phyloP scores from a whole-genome alignment of 805 yeast genomes.

The Cyberlindnera bimundalis region DNA sequence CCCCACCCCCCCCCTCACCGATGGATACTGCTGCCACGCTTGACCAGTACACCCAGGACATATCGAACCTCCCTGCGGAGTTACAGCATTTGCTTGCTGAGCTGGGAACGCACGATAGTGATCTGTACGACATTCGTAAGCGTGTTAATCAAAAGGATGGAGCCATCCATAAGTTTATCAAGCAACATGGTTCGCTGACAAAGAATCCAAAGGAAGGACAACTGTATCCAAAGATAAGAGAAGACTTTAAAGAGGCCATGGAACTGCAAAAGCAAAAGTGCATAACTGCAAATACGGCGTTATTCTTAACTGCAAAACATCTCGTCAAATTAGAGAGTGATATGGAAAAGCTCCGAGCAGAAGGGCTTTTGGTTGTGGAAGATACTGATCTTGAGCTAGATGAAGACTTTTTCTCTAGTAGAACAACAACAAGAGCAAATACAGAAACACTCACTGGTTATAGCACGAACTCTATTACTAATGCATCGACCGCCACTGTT shows the following conservation, averaged over 20 bases:
- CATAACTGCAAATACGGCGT: slow-evolving; percentile 75
- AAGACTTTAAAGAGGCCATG: slow-evolving; percentile 58
- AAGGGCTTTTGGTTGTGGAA: slow-evolving; percentile 65
- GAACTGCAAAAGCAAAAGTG: slow-evolving; percentile 75
- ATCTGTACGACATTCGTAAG: slow-evolving; percentile 61
- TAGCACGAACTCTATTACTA: not conserved
- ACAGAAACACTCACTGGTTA: slow-evolving; percentile 15
- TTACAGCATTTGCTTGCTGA: slow-evolving; percentile 78
- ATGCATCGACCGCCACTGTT: slow-evolving; percentile 13
- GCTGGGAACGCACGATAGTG: slow-evolving; percentile 63
- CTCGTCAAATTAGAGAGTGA: slow-evolving; percentile 69
- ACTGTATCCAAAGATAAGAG: slow-evolving; percentile 60
- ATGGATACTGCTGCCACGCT: slow-evolving; percentile 91
- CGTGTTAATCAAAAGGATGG: slow-evolving; percentile 68
- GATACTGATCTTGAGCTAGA: slow-evolving; percentile 33
- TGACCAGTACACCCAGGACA: slow-evolving; percentile 67
- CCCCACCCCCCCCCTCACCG: no score
- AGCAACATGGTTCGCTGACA: slow-evolving; percentile 75
- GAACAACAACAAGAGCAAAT: slow-evolving; percentile 29
- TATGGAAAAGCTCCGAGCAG: slow-evolving; percentile 69
- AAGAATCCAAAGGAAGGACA: slow-evolving; percentile 80
- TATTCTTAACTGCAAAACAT: slow-evolving; percentile 74
- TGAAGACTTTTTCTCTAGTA: slow-evolving; percentile 34
- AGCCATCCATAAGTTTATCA: slow-evolving; percentile 78
- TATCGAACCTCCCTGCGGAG: slow-evolving; percentile 86